Conservation (phyloP, 73 alveolate genomes). For the Tetrahymena malaccensis region DNA sequence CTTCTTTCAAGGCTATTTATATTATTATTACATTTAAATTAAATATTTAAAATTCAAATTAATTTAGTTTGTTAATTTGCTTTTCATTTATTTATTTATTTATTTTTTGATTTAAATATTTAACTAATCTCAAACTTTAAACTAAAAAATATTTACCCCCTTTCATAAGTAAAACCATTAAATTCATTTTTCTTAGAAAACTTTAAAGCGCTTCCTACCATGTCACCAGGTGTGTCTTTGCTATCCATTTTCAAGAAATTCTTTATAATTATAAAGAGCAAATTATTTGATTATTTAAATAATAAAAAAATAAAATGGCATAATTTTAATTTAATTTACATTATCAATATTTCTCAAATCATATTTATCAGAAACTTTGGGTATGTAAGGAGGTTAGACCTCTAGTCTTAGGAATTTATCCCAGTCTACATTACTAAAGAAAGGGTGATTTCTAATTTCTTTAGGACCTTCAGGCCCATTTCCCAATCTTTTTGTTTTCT, state of each 20-base stretch:
- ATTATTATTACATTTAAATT: too few species aligned
- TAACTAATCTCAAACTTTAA: too few species aligned
- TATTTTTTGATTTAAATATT: too few species aligned
- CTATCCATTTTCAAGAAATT: background rate
- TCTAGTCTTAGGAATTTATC: background rate
- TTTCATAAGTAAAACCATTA: background rate
- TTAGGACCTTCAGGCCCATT: background rate
- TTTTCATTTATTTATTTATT: too few species aligned
- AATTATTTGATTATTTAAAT: background rate
- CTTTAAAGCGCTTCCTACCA: background rate
- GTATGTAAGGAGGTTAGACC: background rate
- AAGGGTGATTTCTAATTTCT: background rate
- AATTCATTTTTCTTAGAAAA: background rate
- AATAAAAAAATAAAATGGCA: too few species aligned
- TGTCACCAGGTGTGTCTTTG: background rate
- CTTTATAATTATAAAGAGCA: background rate
- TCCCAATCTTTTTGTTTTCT: background rate
- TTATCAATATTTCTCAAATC: background rate
- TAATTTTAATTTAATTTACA: background rate
- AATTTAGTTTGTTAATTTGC: too few species aligned
- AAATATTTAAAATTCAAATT: too few species aligned
- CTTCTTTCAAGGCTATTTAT: background rate
- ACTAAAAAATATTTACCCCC: too few species aligned
- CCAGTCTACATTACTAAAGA: conserved; percentile 1
- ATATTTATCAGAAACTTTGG: background rate